These are phyloP conservation scores for Solanum appendiculatum DNA, from an alignment of 257 asterid genomes.

Conservation along the genomic window DNA sequence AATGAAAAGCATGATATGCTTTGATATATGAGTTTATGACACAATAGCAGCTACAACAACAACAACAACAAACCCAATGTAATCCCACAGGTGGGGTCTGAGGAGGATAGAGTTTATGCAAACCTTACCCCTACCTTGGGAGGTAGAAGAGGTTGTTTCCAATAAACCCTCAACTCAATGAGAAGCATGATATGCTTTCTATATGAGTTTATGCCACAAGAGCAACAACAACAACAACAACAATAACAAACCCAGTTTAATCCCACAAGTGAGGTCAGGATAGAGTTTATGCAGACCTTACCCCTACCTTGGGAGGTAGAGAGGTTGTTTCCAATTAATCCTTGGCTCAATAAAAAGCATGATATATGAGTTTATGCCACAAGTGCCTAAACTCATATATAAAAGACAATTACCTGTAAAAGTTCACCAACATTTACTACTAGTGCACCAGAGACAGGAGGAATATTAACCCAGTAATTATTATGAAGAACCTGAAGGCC, in stretches of 20 bases:
- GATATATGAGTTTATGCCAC: not conserved
- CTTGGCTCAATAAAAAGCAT: not conserved
- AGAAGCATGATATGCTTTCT: not conserved
- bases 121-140: not conserved
- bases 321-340: not conserved
- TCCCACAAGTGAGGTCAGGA: not conserved
- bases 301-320: not conserved
- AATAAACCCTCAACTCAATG: not conserved
- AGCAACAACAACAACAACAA: too few relatives aligned
- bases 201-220: not conserved
- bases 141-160: too few relatives aligned
- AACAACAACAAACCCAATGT: too few relatives aligned
- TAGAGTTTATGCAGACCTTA: too few relatives aligned
- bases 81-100: too few relatives aligned
- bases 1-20: not conserved
- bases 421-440: conserved; percentile 7
- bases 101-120: not conserved
- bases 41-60: not conserved
- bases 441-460: not conserved
- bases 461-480: conserved; percentile 8
- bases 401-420: conserved; percentile 7
- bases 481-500: conserved; percentile 12
- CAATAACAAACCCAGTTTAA: too few relatives aligned
- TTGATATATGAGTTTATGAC: not conserved
- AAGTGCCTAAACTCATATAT: not conserved